phyloP scores from a whole-genome alignment of 2,329 filamentous ascomycete genomes.

The Coniochaeta ligniaria region DNA sequence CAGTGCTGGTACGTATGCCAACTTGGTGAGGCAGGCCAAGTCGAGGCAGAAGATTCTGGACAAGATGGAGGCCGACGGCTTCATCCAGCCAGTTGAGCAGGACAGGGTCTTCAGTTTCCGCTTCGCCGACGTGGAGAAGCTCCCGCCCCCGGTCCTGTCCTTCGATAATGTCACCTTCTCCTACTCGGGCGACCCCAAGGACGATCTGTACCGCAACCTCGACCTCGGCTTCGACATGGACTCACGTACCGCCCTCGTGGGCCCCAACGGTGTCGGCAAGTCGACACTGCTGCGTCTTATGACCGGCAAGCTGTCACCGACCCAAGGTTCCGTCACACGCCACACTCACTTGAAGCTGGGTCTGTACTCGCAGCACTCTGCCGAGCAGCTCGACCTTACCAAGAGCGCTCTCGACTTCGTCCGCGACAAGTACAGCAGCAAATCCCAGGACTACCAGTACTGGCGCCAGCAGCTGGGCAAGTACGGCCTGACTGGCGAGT shows the following conservation, averaged over 20 bases:
- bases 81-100: slow-evolving; percentile 81
- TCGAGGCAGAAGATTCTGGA: slow-evolving; percentile 99
- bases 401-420: slow-evolving; percentile 98
- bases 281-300: slow-evolving; percentile 93
- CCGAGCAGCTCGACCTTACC: slow-evolving; percentile 95
- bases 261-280: slow-evolving; percentile 98
- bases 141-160: slow-evolving; percentile 92
- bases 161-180: slow-evolving; percentile 98
- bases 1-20: slow-evolving; percentile 98
- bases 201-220: slow-evolving; percentile 93
- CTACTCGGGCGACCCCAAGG: slow-evolving; percentile 81
- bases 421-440: slow-evolving; percentile 82
- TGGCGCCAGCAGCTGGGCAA: slow-evolving; percentile 96
- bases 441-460: slow-evolving; percentile 97
- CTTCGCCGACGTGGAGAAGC: slow-evolving; percentile 97
- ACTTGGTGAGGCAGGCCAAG: slow-evolving; percentile 97
- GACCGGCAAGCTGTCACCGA: slow-evolving; percentile 89
- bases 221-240: slow-evolving; percentile 99
- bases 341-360: slow-evolving; percentile 99
- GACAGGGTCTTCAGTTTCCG: slow-evolving; percentile 96
- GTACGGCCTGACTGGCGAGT: slow-evolving; percentile 87
- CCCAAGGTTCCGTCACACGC: slow-evolving; percentile 70
- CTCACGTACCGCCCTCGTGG: slow-evolving; percentile 91
- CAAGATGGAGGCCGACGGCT: slow-evolving; percentile 99
- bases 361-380: slow-evolving; percentile 96